phyloP scores from a whole-genome alignment of 176 grass and related monocot species.

The Oryza punctata region DNA sequence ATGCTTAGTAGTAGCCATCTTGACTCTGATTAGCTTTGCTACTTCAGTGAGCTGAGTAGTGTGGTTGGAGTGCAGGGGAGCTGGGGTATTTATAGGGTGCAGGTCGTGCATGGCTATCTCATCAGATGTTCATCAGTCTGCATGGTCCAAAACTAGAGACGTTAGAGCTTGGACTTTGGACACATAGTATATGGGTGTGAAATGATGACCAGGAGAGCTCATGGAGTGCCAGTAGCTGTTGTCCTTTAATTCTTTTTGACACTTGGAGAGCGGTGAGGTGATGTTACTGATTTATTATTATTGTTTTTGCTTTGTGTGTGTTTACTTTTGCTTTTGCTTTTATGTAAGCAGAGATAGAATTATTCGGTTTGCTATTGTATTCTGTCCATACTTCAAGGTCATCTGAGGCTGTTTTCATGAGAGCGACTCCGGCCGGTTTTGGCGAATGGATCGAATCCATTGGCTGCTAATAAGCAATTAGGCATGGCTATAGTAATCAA shows the following conservation, averaged over 20 bases:
- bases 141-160: constrained; percentile 35
- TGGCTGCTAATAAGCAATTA: background rate
- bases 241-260: constrained; percentile 37
- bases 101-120: constrained; percentile 16
- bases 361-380: constrained; percentile 31
- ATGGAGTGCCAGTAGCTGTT: constrained; percentile 9
- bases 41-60: background rate
- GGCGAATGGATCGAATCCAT: background rate
- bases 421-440: background rate
- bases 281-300: background rate
- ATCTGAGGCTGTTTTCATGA: constrained; percentile 40
- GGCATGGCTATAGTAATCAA: background rate
- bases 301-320: background rate
- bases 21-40: background rate
- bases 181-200: constrained; percentile 33
- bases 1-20: constrained; percentile 48
- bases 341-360: constrained; percentile 12
- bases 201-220: constrained; percentile 29
- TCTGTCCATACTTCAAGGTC: constrained; percentile 37
- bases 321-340: background rate
- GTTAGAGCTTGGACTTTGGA: constrained; percentile 23
- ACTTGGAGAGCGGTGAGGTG: constrained; percentile 17
- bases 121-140: background rate
- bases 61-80: constrained; percentile 12
- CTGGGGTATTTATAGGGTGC: constrained; percentile 45